These are phyloP conservation scores for Zygoascus meyerae DNA, from an alignment of 1,139 yeast species.

Conservation along the genomic window DNA sequence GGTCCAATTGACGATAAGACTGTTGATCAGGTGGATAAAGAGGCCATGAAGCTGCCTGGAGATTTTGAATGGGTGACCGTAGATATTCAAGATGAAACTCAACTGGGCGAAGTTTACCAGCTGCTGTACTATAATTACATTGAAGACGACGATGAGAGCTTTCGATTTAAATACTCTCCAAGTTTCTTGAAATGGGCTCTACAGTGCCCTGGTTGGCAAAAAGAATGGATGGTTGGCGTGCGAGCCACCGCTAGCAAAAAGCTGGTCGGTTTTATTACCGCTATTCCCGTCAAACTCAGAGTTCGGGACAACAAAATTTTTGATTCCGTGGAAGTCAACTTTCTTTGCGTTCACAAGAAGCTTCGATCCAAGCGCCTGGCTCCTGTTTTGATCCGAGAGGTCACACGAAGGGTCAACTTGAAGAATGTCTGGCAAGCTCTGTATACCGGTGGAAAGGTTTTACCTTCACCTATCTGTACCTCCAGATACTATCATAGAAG, in stretches of 20 bases:
- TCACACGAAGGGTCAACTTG: constrained; percentile 85
- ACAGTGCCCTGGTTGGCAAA: constrained; percentile 87
- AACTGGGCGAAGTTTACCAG: constrained; percentile 69
- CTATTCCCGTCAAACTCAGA: constrained; percentile 69
- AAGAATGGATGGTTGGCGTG: constrained; percentile 92
- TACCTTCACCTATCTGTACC: constrained; percentile 89
- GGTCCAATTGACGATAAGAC: constrained; percentile 82
- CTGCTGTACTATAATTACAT: constrained; percentile 85
- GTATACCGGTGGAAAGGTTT: constrained; percentile 84
- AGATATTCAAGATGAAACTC: constrained; percentile 53
- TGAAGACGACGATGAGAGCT: constrained; percentile 87
- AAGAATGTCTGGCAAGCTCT: constrained; percentile 91
- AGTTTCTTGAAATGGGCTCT: constrained; percentile 90
- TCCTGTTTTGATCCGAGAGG: constrained; percentile 88
- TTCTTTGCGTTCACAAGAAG: constrained; percentile 89
- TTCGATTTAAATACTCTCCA: constrained; percentile 82
- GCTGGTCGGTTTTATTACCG: constrained; percentile 87
- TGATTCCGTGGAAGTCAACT: constrained; percentile 82
- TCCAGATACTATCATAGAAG: constrained; percentile 94
- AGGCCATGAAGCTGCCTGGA: constrained; percentile 62
- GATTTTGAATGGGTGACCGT: constrained; percentile 89
- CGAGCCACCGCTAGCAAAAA: constrained; percentile 71
- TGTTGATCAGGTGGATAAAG: constrained; percentile 62
- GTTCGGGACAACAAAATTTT: constrained; percentile 52
- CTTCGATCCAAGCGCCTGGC: constrained; percentile 89